These are phyloP conservation scores for Zoysia matrella DNA, from an alignment of 202 grass and related monocot species.

Conservation along the genomic window DNA sequence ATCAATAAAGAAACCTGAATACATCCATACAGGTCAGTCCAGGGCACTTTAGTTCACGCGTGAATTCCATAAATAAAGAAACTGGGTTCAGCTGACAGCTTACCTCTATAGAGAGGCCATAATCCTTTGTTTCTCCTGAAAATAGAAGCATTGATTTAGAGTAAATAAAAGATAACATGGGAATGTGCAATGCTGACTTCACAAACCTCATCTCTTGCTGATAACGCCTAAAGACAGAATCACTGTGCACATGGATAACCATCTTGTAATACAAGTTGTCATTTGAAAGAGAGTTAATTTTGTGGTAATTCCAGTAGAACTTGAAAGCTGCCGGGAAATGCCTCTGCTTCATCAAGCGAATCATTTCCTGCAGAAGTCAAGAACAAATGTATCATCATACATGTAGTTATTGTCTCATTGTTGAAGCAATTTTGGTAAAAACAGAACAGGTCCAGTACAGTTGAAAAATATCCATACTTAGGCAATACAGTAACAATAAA, in stretches of 20 bases:
- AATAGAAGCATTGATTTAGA: constrained; percentile 32
- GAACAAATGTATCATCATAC: constrained; percentile 36
- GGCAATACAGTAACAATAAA: neutral
- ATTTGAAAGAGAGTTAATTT: constrained; percentile 72
- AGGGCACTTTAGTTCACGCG: constrained; percentile 23
- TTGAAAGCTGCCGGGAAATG: constrained; percentile 83
- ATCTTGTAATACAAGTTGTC: constrained; percentile 88
- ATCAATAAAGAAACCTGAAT: constrained; percentile 97
- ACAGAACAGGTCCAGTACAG: neutral
- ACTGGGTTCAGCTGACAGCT: constrained; percentile 17
- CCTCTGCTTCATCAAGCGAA: constrained; percentile 80
- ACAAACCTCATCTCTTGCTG: constrained; percentile 90
- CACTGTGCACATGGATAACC: constrained; percentile 87
- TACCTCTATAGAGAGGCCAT: constrained; percentile 99
- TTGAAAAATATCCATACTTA: constrained; percentile 22
- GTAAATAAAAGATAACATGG: constrained; percentile 39
- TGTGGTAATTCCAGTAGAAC: constrained; percentile 89
- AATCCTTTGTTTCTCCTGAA: constrained; percentile 86
- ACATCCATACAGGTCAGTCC: constrained; percentile 28
- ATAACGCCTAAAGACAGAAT: constrained; percentile 89
- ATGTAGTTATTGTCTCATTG: neutral
- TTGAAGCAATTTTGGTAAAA: constrained; percentile 14
- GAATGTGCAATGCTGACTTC: constrained; percentile 34
- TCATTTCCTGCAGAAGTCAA: constrained; percentile 79
- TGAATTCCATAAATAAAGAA: constrained; percentile 27